Evolutionary conservation across 2,329 filamentous ascomycete species (phyloP), one percentile per base, ranked within the genome.

Genomic region (Rasamsonia emersonii): DNA sequence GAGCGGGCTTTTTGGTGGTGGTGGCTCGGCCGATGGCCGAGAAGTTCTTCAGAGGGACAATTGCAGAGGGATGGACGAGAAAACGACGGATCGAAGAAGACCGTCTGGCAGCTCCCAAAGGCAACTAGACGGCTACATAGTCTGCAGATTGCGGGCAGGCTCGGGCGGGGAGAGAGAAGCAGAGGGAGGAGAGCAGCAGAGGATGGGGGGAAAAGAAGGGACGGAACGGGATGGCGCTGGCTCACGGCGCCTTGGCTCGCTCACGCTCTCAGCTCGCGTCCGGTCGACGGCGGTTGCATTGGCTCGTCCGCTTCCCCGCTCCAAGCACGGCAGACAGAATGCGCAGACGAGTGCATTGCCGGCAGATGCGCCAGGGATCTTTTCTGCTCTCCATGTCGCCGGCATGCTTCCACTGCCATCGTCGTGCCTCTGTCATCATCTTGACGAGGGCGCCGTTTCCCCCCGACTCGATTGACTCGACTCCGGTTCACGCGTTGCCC

Each of bases 101-200:
- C 40, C 41, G 44, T 49, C 49, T 43, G 45, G 38, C 42, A 54
- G 53, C 48, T 51, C 48, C 40, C 44, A 41, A 29, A 37, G 49
- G 43, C 35, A 50, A 49, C 49, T 45, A 44, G 44, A 50, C 42
- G 51, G 51, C 57, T 59, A 61, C 57, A 61, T 61, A 60, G 52
- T 59, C 49, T 42, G 50, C 33, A 42, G 44, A 9, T 24, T 13
- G 25, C 75, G 48, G 52, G 53, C 47, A 50, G 51, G 39, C 45
- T 37, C 38, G 47, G 50, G 47, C 50, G 41, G 42, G 43, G 49
- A 47, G 53, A 49, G 42, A 40, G 45, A 41, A 43, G 46, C 43
- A 38, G 45, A 45, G 47, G 40, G 52, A 46, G 41, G 41, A 46
- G 50, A 47, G 43, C 43, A 46, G 47, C 43, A 45, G 46, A n/a